These are phyloP conservation scores for Hericium erinaceus DNA, from an alignment of 768 basidiomycete species.

Conservation along the genomic window DNA sequence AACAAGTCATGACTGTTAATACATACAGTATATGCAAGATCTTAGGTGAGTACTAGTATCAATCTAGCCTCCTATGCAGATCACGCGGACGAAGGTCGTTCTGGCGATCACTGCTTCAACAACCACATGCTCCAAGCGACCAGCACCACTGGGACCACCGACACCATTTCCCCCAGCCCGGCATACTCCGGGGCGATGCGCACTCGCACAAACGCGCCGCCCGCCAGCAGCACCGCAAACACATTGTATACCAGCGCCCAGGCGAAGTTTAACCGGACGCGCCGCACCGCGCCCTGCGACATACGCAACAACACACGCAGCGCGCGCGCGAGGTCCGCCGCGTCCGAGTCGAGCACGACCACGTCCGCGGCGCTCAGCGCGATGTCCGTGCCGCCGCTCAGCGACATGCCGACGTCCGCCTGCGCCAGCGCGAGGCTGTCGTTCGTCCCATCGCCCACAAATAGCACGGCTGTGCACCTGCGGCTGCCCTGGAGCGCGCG, in stretches of 20 bases:
- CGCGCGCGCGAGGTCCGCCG: conserved; percentile 22
- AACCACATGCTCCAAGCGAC: conserved; percentile 21
- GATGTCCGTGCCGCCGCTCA: conserved; percentile 25
- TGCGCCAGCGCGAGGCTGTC: conserved; percentile 41
- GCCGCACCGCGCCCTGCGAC: conserved; percentile 24
- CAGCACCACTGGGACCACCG: conserved; percentile 31
- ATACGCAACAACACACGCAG: conserved; percentile 31
- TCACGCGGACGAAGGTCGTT: too few species aligned
- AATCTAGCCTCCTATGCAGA: too few species aligned
- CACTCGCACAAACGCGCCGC: conserved; percentile 35
- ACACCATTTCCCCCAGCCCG: conserved; percentile 34
- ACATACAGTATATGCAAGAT: too few species aligned
- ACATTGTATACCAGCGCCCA: conserved; percentile 36
- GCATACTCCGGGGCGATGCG: conserved; percentile 33
- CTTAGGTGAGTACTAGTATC: too few species aligned
- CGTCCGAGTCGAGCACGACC: conserved; percentile 27
- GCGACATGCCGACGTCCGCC: conserved; percentile 39
- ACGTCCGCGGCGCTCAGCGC: conserved; percentile 38
- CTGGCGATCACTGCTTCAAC: conserved; percentile 1
- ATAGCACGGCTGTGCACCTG: conserved; percentile 25
- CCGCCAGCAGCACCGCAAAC: conserved; percentile 39
- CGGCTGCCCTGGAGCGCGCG: conserved; percentile 17
- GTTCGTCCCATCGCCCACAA: conserved; percentile 46
- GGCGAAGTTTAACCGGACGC: conserved; percentile 26
- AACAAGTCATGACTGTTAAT: too few species aligned